Evolutionary conservation across 129 eudicot genomes (phyloP).

Genomic region (Artemisia tridentata): DNA sequence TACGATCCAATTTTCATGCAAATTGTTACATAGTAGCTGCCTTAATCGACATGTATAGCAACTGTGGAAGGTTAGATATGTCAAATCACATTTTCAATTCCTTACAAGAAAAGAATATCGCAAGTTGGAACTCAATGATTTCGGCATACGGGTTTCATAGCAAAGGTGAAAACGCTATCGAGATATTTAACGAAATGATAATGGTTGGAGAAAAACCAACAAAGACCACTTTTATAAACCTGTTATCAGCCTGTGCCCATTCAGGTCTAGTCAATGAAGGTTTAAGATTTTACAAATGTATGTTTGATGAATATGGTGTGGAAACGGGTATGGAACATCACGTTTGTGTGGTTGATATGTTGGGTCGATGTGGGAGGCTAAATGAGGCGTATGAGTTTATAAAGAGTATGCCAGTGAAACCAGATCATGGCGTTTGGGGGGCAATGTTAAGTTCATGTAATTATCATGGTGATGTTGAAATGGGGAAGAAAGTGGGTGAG

Average conservation of each 20-base stretch:
- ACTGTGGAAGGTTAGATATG: conserved; percentile 52
- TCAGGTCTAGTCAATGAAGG: conserved; percentile 56
- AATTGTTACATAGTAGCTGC: conserved; percentile 54
- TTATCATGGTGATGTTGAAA: conserved; percentile 56
- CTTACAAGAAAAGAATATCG: conserved; percentile 32
- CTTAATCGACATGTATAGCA: conserved; percentile 67
- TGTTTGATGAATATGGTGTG: conserved; percentile 42
- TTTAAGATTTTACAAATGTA: conserved; percentile 32
- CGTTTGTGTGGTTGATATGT: conserved; percentile 62
- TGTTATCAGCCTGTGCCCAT: conserved; percentile 63
- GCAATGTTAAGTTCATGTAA: conserved; percentile 69
- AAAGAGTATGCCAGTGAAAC: conserved; percentile 16
- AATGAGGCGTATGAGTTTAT: conserved; percentile 53
- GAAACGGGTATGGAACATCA: conserved; percentile 53
- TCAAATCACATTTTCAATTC: conserved; percentile 37
- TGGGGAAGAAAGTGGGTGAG: conserved; percentile 63
- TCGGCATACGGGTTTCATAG: too few relatives aligned
- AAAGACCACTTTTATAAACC: conserved; percentile 35
- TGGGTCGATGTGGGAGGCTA: conserved; percentile 57
- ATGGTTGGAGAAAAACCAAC: conserved; percentile 40
- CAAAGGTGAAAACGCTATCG: too few relatives aligned
- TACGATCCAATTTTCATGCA: conserved; percentile 34
- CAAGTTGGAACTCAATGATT: conserved; percentile 56
- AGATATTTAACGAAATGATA: conserved; percentile 44
- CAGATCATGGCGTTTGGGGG: conserved; percentile 68